These are phyloP conservation scores for Corymbia citriodora DNA, from an alignment of 441 rosid genomes.

Conservation along the genomic window DNA sequence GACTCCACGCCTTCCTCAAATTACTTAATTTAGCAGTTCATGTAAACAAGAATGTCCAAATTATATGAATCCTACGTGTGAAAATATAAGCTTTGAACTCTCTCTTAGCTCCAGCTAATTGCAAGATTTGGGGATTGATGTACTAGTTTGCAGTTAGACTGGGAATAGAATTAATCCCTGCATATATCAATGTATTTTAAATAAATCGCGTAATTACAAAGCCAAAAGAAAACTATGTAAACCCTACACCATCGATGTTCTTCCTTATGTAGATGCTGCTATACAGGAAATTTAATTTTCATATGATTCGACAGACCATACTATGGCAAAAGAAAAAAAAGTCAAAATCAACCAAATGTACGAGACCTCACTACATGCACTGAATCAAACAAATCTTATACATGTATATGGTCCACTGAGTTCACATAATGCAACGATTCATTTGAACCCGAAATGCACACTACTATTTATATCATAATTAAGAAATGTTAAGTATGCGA, in stretches of 20 bases:
- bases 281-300: neutral
- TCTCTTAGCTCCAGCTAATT: neutral
- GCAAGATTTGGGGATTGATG: neutral
- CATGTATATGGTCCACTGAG: neutral
- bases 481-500: neutral
- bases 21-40: neutral
- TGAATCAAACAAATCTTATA: neutral
- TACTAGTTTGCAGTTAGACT: neutral
- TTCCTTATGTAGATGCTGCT: neutral
- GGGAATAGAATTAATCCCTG: neutral
- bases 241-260: neutral
- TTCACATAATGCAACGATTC: neutral
- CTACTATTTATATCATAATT: neutral
- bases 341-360: neutral
- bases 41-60: neutral
- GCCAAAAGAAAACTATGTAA: neutral
- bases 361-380: neutral
- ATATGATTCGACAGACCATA: neutral
- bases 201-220: neutral
- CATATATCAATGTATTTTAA: rapidly evolving
- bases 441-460: neutral
- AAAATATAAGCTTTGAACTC: neutral
- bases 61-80: neutral
- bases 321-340: neutral
- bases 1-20: neutral